Evolutionary conservation across 371 early-diverging fungal genomes (phyloP), one percentile per base, ranked within the genome.

Genomic region (Apophysomyces sp.): DNA sequence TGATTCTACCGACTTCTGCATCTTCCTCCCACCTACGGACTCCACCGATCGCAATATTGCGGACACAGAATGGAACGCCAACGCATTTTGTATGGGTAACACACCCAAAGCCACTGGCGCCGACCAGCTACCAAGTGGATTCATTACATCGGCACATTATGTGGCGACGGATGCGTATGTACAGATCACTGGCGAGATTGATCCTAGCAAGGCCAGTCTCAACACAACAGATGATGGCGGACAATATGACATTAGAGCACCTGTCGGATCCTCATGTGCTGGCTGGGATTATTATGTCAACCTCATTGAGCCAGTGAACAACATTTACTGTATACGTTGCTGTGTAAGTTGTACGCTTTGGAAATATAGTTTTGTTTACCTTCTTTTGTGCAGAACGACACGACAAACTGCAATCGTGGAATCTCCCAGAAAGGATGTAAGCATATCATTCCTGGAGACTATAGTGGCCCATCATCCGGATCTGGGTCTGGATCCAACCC

Each of bases 131-230:
- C 61, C 73, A 4, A 57, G 59, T 16, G 80, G 76, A 2, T 77
- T 85, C 37, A 81, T 85, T 57, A 63, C 68, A 56, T 78, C 78
- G 1, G 76, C 81, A 7, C 77, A 84, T 18, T 80, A 64, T 26
- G 71, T 73, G 21, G 62, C 67, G 12, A 78, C 80, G 28, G 68
- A 75, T 5, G 65, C 63, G 7, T 84, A 76, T 26, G 76, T 84
- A 15, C 85, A 84, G 65, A 71, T 84, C 37, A 84, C 85, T n/a
- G 85, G 85, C 26, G 74, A 76, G 27, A 77, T 84, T 24, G 68
- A 80, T 61, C 78, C 80, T 18, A 28, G 59, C 11, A 73, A 73
- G 60, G 80, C 70, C 24, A 72, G 60, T 21, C 61, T 85, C 24
- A 64, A 72, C 18, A 27, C 57, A 2, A 62, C 58, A 4, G 83